Base-by-base conservation (phyloP, 176 grass and related monocot species). In the Urochloa ruziziensis region DNA sequence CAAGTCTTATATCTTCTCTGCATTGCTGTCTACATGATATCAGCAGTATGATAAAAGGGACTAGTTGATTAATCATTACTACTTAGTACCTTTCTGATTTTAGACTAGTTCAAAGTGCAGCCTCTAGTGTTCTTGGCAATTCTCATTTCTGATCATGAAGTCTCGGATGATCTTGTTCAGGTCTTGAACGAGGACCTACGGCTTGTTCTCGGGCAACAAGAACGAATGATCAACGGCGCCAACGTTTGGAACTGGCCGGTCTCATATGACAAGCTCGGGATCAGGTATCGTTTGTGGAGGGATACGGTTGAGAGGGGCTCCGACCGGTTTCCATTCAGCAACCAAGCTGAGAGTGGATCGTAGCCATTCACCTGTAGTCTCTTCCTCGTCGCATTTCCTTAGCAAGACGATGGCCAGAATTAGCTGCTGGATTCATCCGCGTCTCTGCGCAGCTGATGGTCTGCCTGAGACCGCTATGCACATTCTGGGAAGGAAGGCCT, bases 171-270 rank as follows among this genome's bases (percentile, higher is more conserved):
- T 80, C 71, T 33, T 63, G 2, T 67, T n/a, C 89, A 96, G 96
- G 96, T 99, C 21, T 67, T 99, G 82, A 99, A 99, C 74, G 96
- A 99, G 86, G 96, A 99, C 64, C 87, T 99, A 19, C 79, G 96
- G 63, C 80, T 99, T 19, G 96, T 99, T 43, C 68, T 96, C 3
- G 96, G 93, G 47, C 96, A 96, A 57, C 96, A 98, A 86, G 96
- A 98, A 21, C 93, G 96, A 49, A 99, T 99, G 96, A 88, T 89
- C 74, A 94, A 85, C 43, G 96, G 96, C 1, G 96, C 87, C 44
- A 96, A 99, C 16, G 69, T 98, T 10, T 98, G 96, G 93, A 98
- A 96, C 76, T 89, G 67, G 83, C 96, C 96, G 0, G 93, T 96
- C 12, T 94, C 89, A 0, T 99, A 99, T 13, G 96, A 99, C 88